Evolutionary conservation across 83 land plant species (phyloP).

Genomic region (Isoetes engelmannii): DNA sequence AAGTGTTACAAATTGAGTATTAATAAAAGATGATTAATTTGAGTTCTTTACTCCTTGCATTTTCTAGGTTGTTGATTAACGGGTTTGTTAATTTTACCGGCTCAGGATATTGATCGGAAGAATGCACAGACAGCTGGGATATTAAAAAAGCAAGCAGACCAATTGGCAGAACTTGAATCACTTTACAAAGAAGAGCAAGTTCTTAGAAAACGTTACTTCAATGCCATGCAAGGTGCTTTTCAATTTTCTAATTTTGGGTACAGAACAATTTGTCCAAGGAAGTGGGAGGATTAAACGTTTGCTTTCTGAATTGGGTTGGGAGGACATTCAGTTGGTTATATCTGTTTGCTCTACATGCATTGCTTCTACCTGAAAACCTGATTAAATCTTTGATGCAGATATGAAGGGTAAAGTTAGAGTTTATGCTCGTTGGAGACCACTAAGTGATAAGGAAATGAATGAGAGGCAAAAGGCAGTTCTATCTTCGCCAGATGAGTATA

Average conservation of each 20-base stretch:
- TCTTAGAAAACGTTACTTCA: constrained; percentile 9
- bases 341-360: no score
- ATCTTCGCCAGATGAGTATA: constrained; percentile 69
- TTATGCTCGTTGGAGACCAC: constrained; percentile 78
- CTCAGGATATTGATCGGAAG: constrained; percentile 8
- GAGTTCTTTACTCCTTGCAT: no score
- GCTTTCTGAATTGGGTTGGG: no score
- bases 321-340: no score
- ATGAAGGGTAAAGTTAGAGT: constrained; percentile 99
- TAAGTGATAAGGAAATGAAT: constrained; percentile 63
- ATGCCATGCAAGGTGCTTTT: constrained; percentile 2
- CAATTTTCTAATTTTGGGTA: no score
- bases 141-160: constrained; percentile 8
- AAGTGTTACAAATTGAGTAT: no score
- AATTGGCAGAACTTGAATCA: constrained; percentile 4
- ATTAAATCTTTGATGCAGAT: constrained; percentile 37
- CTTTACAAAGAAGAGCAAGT: constrained; percentile 7
- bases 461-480: constrained; percentile 59
- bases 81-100: no score
- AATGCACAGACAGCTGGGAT: constrained; percentile 8
- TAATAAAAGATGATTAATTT: no score
- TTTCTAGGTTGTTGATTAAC: no score
- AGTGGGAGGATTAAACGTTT: no score
- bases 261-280: no score
- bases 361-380: no score